Evolutionary conservation across 192 early-diverging fungal genomes (phyloP).

Genomic region (Mortierella hygrophila): DNA sequence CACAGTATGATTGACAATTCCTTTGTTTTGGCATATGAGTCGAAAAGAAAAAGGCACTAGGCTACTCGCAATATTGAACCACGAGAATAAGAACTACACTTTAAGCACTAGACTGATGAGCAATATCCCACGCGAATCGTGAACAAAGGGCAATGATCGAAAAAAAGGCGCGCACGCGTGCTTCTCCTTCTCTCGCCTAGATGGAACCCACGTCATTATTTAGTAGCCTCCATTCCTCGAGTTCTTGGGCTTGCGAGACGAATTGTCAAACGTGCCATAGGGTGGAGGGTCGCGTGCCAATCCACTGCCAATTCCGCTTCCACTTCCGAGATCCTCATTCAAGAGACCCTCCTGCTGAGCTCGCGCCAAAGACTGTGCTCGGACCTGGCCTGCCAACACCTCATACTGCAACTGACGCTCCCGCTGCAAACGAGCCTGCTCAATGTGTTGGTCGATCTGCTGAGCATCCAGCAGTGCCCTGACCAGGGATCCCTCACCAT

Average conservation of each 20-base stretch:
- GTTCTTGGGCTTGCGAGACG: slow-evolving; percentile 1
- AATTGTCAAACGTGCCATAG: slow-evolving; percentile 30
- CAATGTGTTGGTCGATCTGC: slow-evolving; percentile 39
- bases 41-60: neutral
- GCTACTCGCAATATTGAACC: neutral
- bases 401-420: slow-evolving; percentile 23
- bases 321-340: neutral
- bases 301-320: neutral
- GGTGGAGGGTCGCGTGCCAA: slow-evolving; percentile 29
- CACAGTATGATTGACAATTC: neutral
- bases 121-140: neutral
- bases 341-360: slow-evolving; percentile 34
- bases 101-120: neutral
- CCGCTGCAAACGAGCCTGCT: slow-evolving; percentile 28
- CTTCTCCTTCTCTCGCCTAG: neutral
- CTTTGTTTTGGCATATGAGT: neutral
- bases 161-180: neutral
- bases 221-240: neutral
- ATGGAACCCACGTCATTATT: neutral
- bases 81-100: neutral
- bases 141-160: neutral
- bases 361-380: slow-evolving; percentile 33
- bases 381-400: slow-evolving; percentile 28
- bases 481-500: slow-evolving; percentile 29
- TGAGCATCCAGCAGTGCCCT: slow-evolving; percentile 46